Conservation (phyloP, 768 basidiomycete genomes). For the Tricholoma terreum region DNA sequence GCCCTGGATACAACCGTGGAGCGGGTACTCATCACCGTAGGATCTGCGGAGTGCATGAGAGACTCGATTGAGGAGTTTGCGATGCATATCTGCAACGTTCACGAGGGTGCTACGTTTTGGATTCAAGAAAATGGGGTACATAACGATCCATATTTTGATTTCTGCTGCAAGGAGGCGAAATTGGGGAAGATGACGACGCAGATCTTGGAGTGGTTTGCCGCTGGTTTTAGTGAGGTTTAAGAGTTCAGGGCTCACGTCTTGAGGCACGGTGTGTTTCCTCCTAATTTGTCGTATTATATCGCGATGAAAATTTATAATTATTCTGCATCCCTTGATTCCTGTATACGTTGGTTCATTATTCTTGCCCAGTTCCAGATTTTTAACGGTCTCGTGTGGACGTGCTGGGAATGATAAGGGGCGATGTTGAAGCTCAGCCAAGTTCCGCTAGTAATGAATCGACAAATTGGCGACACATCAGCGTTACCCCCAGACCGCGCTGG, state of each 20-base stretch:
- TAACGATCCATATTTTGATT: constrained; percentile 23
- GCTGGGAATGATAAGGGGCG: too few species aligned
- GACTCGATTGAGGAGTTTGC: constrained; percentile 19
- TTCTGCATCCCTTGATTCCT: too few species aligned
- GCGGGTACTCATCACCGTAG: constrained; percentile 24
- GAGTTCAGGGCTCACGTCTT: neutral
- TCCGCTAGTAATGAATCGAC: too few species aligned
- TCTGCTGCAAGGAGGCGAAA: constrained; percentile 12
- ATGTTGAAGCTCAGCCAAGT: too few species aligned
- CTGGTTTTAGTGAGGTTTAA: neutral
- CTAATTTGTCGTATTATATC: neutral
- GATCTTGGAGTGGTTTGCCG: constrained; percentile 18
- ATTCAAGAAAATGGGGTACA: constrained; percentile 29
- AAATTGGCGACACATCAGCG: too few species aligned
- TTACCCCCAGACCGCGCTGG: too few species aligned
- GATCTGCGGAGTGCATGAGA: constrained; percentile 20
- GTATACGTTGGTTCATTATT: too few species aligned
- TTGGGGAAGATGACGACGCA: constrained; percentile 10
- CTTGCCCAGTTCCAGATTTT: too few species aligned
- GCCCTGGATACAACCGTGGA: constrained; percentile 19
- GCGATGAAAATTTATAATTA: too few species aligned
- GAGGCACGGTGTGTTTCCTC: neutral
- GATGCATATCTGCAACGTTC: neutral
- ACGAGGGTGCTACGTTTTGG: constrained; percentile 5
- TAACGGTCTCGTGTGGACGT: too few species aligned